Evolutionary conservation across 164 flowering plant species (phyloP).

Genomic region (Berberis vulgaris): DNA sequence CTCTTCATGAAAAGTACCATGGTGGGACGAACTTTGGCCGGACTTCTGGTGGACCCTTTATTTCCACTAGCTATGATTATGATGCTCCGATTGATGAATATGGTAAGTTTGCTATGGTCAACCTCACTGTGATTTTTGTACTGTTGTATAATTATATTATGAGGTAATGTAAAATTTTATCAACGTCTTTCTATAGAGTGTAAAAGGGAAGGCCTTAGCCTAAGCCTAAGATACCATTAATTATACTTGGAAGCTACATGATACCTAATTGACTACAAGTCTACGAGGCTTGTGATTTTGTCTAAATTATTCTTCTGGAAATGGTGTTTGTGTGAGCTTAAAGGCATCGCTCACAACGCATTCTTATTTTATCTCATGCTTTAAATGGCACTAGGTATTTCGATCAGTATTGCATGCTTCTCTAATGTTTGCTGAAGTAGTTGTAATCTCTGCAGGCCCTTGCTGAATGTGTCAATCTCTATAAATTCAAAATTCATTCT

Average conservation of each 20-base stretch:
- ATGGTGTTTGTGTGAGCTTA: too few relatives aligned
- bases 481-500: background rate
- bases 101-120: slow-evolving; percentile 43
- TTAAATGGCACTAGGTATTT: too few relatives aligned
- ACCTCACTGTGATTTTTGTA: background rate
- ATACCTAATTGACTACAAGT: too few relatives aligned
- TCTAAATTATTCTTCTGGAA: too few relatives aligned
- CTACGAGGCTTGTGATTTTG: too few relatives aligned
- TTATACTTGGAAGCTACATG: background rate
- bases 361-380: too few relatives aligned
- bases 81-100: slow-evolving; percentile 99
- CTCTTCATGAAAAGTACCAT: slow-evolving; percentile 57
- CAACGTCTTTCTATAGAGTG: too few relatives aligned
- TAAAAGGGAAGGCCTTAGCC: background rate
- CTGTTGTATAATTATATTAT: background rate
- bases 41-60: slow-evolving; percentile 90
- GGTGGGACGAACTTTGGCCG: slow-evolving; percentile 98
- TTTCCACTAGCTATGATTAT: slow-evolving; percentile 87
- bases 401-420: too few relatives aligned
- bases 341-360: too few relatives aligned
- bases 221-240: background rate
- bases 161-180: background rate
- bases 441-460: too few relatives aligned
- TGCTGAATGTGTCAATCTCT: background rate
- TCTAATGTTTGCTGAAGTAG: too few relatives aligned